phyloP scores from a whole-genome alignment of 2,329 filamentous ascomycete species.

The Aspergillus terreus region DNA sequence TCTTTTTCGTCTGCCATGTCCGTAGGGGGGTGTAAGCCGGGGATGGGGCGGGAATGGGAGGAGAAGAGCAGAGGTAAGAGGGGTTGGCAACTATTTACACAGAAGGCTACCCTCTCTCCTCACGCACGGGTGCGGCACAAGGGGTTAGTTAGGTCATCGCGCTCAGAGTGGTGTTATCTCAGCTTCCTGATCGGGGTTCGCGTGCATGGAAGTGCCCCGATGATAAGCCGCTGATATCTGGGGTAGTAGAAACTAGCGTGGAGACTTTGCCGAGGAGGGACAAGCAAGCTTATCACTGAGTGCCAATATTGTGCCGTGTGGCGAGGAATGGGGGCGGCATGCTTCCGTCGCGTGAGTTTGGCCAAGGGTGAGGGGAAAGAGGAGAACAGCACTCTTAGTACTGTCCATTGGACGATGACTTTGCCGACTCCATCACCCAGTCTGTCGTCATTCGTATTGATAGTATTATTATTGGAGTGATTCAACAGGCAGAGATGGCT shows the following conservation, averaged over 20 bases:
- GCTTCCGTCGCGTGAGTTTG: neutral
- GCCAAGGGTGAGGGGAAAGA: slow-evolving; percentile 7
- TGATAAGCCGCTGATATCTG: slow-evolving; percentile 20
- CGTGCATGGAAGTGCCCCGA: slow-evolving; percentile 2
- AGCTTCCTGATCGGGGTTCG: neutral
- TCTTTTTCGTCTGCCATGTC: slow-evolving; percentile 39
- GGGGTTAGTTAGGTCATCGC: neutral
- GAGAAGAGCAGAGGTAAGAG: neutral
- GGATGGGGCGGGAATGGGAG: neutral
- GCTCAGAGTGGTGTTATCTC: neutral
- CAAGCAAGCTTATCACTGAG: slow-evolving; percentile 2
- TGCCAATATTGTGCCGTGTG: neutral
- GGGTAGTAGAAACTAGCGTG: slow-evolving; percentile 7
- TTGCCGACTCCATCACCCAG: slow-evolving; percentile 2
- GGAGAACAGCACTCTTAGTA: neutral
- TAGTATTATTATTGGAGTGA: too few relatives aligned
- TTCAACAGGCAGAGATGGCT: too few relatives aligned
- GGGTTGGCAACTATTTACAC: neutral
- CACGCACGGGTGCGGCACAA: neutral
- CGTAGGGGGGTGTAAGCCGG: neutral
- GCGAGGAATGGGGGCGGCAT: neutral
- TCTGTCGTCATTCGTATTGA: too few relatives aligned
- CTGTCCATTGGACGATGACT: slow-evolving; percentile 6
- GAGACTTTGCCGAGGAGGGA: neutral
- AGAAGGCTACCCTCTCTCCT: slow-evolving; percentile 1